Evolutionary conservation across 1,284 basidiomycete genomes (phyloP).

Genomic region (Papiliotrema flavescens): DNA sequence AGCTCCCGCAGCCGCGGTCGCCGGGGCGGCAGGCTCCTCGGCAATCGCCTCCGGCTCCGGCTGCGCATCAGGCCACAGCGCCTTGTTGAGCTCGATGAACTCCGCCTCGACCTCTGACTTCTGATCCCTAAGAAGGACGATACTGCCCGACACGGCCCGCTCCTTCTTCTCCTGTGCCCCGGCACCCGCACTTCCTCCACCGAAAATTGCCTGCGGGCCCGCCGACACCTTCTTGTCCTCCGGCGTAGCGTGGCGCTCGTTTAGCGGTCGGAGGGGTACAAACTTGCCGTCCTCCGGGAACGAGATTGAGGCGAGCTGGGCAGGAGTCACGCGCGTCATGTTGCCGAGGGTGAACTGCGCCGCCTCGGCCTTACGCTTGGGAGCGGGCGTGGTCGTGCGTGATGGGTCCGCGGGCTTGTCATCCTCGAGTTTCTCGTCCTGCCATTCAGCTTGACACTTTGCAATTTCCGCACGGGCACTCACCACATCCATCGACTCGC

Average conservation of each 20-base stretch:
- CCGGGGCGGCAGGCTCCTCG: constrained; percentile 22
- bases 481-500: constrained; percentile 76
- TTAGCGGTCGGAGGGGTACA: constrained; percentile 83
- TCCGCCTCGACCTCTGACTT: constrained; percentile 60
- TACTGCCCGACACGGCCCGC: constrained; percentile 79
- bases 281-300: constrained; percentile 79
- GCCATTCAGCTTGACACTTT: neutral
- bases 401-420: neutral
- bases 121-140: constrained; percentile 70
- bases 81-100: constrained; percentile 61
- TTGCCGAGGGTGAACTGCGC: constrained; percentile 74
- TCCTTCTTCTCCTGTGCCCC: neutral
- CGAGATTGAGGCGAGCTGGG: constrained; percentile 74
- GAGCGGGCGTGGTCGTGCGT: constrained; percentile 10
- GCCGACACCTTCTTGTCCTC: neutral
- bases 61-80: constrained; percentile 51
- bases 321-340: constrained; percentile 88
- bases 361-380: constrained; percentile 60
- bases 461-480: constrained; percentile 46
- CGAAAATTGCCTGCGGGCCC: constrained; percentile 2
- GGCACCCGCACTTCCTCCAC: neutral
- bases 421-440: constrained; percentile 5
- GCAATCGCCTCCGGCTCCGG: constrained; percentile 35
- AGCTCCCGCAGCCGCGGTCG: constrained; percentile 22
- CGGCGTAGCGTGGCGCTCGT: neutral